Conservation (phyloP, 371 early-diverging fungal species). For the Dentiscutata heterogama region DNA sequence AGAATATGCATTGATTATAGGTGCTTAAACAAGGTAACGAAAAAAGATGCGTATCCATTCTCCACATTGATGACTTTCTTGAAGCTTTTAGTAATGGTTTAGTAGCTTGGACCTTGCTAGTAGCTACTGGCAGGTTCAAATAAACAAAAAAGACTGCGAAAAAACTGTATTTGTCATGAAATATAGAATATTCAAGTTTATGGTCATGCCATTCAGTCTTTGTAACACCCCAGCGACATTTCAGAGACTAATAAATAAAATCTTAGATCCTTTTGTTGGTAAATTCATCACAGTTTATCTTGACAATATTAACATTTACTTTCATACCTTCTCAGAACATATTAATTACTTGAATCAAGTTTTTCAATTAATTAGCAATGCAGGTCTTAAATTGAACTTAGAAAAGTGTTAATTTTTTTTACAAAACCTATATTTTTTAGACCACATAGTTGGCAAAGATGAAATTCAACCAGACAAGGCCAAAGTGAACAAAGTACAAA, state of each 20-base stretch:
- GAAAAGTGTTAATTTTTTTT: conserved; percentile 37
- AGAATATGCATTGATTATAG: conserved; percentile 57
- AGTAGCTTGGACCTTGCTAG: conserved; percentile 53
- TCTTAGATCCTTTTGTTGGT: conserved; percentile 48
- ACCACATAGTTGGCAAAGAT: conserved; percentile 32
- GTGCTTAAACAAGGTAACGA: background rate
- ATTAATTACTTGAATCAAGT: conserved; percentile 25
- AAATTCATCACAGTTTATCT: background rate
- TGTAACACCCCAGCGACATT: conserved; percentile 43
- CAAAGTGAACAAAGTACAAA: background rate
- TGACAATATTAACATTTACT: conserved; percentile 38
- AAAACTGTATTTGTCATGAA: conserved; percentile 57
- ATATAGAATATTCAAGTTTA: conserved; percentile 52
- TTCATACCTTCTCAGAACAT: conserved; percentile 16
- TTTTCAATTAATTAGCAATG: background rate
- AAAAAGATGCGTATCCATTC: background rate
- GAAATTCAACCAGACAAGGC: conserved; percentile 43
- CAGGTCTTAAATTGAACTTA: conserved; percentile 11
- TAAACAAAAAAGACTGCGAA: conserved; percentile 46
- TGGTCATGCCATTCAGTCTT: conserved; percentile 55
- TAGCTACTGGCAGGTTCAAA: conserved; percentile 60
- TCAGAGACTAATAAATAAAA: conserved; percentile 55
- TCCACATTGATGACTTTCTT: conserved; percentile 53
- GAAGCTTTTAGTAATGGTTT: conserved; percentile 46
- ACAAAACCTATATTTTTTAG: conserved; percentile 18